Percentiles rank a stretch among this genome's conserved stretches.
Conservation (phyloP, 805 yeast genomes). For the Candida argentea region DNA sequence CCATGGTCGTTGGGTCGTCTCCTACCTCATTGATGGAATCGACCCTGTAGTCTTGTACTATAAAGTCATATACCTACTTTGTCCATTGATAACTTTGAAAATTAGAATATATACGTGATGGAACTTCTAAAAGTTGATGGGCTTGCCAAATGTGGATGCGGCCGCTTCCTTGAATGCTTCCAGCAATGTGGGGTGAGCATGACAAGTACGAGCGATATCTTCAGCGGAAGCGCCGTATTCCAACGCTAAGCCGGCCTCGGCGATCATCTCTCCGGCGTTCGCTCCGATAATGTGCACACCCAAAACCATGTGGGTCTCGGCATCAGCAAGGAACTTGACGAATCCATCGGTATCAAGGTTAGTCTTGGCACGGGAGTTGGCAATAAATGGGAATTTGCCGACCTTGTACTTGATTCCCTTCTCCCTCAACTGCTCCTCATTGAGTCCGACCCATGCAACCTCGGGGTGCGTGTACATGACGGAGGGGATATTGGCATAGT, state of each 20-base stretch:
- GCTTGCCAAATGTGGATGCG: constrained; percentile 81
- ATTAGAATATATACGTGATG: no score
- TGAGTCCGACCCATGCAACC: constrained; percentile 98
- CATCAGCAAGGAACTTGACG: constrained; percentile 91
- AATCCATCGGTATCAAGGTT: constrained; percentile 95
- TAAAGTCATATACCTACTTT: background rate
- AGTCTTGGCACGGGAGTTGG: constrained; percentile 99
- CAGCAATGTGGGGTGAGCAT: constrained; percentile 96
- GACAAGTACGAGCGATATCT: constrained; percentile 95
- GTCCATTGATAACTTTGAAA: background rate
- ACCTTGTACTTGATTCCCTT: constrained; percentile 86
- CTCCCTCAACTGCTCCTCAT: constrained; percentile 87
- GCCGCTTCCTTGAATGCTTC: constrained; percentile 99
- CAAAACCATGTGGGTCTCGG: constrained; percentile 91
- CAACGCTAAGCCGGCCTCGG: constrained; percentile 93
- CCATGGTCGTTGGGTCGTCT: no score
- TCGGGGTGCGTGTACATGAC: constrained; percentile 99
- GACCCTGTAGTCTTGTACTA: no score
- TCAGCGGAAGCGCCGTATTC: constrained; percentile 99
- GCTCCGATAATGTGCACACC: constrained; percentile 98
- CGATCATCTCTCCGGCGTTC: constrained; percentile 99
- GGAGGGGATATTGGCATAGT: constrained; percentile 94
- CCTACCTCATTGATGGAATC: background rate
- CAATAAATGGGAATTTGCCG: constrained; percentile 98
- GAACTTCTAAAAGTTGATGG: constrained; percentile 64